Evolutionary conservation across 116 monocot species (phyloP), one percentile per base, ranked within the genome.

Genomic region (Dioscorea cayenensis): DNA sequence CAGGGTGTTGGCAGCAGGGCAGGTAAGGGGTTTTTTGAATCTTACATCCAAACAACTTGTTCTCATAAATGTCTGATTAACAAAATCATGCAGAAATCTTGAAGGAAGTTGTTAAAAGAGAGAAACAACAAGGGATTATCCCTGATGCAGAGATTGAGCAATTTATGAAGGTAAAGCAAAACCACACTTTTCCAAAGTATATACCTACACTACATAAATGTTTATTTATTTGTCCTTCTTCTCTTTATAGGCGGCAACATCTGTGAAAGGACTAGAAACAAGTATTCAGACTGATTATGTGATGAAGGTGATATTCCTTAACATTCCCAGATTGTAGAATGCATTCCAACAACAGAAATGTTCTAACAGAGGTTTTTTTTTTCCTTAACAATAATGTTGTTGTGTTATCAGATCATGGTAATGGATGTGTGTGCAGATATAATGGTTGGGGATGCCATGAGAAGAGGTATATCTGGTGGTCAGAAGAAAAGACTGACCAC

Each of bases 391-490:
- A 61, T 38, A 48, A 61, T 38, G 19, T 79, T 1, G 23, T 60
- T 60, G 38, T 6, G 9, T 38, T 38, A 43, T 28, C 73, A 94
- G 94, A 94, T 94, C 63, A 73, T 90, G 78, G 94, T 88, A 70
- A 37, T 94, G 60, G 94, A 90, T 60, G 84, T 80, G n/a, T 90
- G 94, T 38, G 81, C 90, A 60, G 86, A 94, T 58, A 86, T 77
- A 66, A 82, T 88, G 63, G 77, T 86, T 21, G 94, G 94, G 11
- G 88, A 94, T 84, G 82, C 72, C 32, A 90, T 94, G 88, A 90
- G 82, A 82, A 88, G 84, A 82, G 94, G 94, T 28, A 94, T 94
- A 69, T 94, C 94, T 35, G 94, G 94, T 63, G 94, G 94, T 71
- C 82, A 94, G 63, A 87, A 86, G 83, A 94, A 88, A 84, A 85